Conservation (phyloP, 441 rosid species). For the Erysimum cheiri region DNA sequence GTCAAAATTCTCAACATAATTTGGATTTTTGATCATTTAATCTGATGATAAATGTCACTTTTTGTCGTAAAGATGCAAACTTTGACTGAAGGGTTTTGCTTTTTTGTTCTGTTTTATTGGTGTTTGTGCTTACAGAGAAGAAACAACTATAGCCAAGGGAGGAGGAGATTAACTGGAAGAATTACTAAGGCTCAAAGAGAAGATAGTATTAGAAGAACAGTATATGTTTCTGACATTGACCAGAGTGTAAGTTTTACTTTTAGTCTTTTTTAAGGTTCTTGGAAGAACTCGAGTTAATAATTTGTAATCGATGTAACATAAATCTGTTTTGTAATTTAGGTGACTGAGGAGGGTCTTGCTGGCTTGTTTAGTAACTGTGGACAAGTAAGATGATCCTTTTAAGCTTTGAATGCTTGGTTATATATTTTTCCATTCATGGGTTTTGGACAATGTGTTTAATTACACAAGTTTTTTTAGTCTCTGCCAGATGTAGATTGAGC, state of each 20-base stretch:
- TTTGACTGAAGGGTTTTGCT: slow-evolving; percentile 1
- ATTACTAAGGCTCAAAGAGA: slow-evolving; percentile 64
- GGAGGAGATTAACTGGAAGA: slow-evolving; percentile 60
- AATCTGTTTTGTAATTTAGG: slow-evolving; percentile 47
- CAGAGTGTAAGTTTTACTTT: slow-evolving; percentile 58
- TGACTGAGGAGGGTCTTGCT: slow-evolving; percentile 78
- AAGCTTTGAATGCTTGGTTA: neutral
- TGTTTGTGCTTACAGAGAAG: slow-evolving; percentile 52
- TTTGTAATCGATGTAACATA: slow-evolving; percentile 11
- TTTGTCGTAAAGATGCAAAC: slow-evolving; percentile 1
- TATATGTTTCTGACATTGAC: slow-evolving; percentile 80
- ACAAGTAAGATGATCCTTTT: slow-evolving; percentile 57
- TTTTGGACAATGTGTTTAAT: slow-evolving; percentile 14
- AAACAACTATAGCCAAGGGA: slow-evolving; percentile 59
- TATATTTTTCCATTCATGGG: neutral
- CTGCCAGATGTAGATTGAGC: neutral
- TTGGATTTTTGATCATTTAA: neutral
- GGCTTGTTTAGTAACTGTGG: slow-evolving; percentile 64
- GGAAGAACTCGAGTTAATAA: neutral
- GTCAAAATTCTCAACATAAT: slow-evolving; percentile 23
- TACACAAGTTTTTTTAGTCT: neutral
- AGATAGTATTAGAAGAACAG: slow-evolving; percentile 70
- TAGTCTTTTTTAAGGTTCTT: neutral
- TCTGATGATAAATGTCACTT: neutral
- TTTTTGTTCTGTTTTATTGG: slow-evolving; percentile 4